Percentiles rank a stretch among this genome's conserved stretches.
phyloP scores from a whole-genome alignment of 1,284 basidiomycete genomes.

The Fistulina hepatica region DNA sequence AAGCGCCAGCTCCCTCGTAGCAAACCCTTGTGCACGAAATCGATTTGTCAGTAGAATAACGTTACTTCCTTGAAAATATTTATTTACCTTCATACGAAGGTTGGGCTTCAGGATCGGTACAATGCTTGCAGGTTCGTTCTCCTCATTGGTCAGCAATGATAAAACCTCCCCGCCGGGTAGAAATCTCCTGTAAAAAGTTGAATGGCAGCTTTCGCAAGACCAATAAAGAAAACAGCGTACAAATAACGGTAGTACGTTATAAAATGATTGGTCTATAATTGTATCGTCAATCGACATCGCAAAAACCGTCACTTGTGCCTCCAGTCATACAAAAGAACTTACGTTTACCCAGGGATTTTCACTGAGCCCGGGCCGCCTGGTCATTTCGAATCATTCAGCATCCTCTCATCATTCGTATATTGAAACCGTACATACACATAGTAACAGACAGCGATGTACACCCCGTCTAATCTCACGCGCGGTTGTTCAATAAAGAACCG shows the following conservation, averaged over 20 bases:
- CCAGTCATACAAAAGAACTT: conserved; percentile 21
- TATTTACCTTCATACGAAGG: conserved; percentile 65
- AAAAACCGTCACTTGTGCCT: background rate
- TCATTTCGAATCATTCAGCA: conserved; percentile 7
- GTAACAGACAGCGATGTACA: conserved; percentile 85
- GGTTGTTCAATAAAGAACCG: conserved; percentile 74
- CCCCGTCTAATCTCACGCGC: conserved; percentile 72
- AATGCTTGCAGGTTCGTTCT: conserved; percentile 58
- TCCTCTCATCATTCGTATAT: background rate
- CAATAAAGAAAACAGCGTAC: conserved; percentile 30
- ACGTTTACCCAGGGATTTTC: conserved; percentile 81
- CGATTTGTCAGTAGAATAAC: conserved; percentile 5
- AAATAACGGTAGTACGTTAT: conserved; percentile 79
- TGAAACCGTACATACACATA: conserved; percentile 45
- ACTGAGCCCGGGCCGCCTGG: conserved; percentile 63
- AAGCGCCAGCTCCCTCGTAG: conserved; percentile 62
- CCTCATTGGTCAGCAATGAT: conserved; percentile 80
- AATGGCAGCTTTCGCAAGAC: background rate
- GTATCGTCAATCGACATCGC: conserved; percentile 1
- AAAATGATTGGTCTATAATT: conserved; percentile 49
- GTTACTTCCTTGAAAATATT: background rate
- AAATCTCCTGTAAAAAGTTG: conserved; percentile 55
- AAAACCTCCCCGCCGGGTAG: conserved; percentile 80
- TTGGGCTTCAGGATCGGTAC: conserved; percentile 70
- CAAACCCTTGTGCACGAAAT: conserved; percentile 50